Percentiles rank a stretch among this genome's conserved stretches.
Conservation (phyloP, 108 stramenopile species). For the Cyclotella kingstonii region DNA sequence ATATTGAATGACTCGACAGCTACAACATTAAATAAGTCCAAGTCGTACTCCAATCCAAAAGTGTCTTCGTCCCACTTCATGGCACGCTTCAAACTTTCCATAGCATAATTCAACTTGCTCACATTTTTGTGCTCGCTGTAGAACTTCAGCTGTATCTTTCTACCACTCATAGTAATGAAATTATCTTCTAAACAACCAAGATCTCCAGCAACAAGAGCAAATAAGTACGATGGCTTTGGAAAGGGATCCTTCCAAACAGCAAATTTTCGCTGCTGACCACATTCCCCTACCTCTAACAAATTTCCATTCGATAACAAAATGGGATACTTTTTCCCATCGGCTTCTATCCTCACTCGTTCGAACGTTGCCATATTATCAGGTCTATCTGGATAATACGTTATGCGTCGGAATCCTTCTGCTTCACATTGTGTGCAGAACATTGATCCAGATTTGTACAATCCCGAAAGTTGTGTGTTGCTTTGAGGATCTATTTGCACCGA, state of each 20-base stretch:
- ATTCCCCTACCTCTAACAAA: slow-evolving; percentile 58
- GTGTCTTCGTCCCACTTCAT: slow-evolving; percentile 83
- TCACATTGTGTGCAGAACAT: slow-evolving; percentile 96
- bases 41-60: slow-evolving; percentile 93
- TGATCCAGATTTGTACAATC: slow-evolving; percentile 86
- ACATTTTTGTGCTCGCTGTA: slow-evolving; percentile 84
- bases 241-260: slow-evolving; percentile 94
- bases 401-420: slow-evolving; percentile 67
- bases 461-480: slow-evolving; percentile 88
- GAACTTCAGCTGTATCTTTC: slow-evolving; percentile 77
- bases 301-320: slow-evolving; percentile 94
- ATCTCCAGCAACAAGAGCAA: slow-evolving; percentile 93
- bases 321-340: slow-evolving; percentile 74
- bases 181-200: slow-evolving; percentile 76
- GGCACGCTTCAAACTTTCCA: slow-evolving; percentile 67
- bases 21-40: slow-evolving; percentile 94
- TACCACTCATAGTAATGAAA: slow-evolving; percentile 74
- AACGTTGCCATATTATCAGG: slow-evolving; percentile 96
- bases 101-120: slow-evolving; percentile 83
- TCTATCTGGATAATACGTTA: slow-evolving; percentile 93
- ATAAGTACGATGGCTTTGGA: slow-evolving; percentile 95
- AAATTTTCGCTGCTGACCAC: slow-evolving; percentile 58
- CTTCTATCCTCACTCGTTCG: slow-evolving; percentile 73
- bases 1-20: slow-evolving; percentile 65
- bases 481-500: slow-evolving; percentile 76